Evolutionary conservation across 768 basidiomycete genomes (phyloP).

Genomic region (Rhodotorula kratochvilovae): DNA sequence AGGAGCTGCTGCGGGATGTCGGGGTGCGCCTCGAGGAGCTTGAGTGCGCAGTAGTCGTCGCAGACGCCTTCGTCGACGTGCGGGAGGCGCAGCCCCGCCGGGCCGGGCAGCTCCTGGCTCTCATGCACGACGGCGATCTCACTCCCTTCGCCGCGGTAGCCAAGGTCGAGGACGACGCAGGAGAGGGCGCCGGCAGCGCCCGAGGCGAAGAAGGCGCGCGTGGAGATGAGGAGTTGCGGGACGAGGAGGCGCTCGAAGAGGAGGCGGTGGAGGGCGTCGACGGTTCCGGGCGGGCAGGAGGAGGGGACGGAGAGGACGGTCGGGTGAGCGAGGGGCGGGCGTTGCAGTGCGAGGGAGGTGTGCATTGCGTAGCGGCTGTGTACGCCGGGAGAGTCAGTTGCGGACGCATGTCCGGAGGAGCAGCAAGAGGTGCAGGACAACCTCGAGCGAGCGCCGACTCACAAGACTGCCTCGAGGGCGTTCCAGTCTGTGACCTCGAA

Average conservation of each 20-base stretch:
- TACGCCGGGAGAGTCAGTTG: neutral
- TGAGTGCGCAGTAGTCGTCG: slow-evolving; percentile 67
- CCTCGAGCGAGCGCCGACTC: slow-evolving; percentile 45
- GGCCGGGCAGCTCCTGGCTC: slow-evolving; percentile 58
- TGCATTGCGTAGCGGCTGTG: slow-evolving; percentile 81
- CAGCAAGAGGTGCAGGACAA: too few relatives aligned
- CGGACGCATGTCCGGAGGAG: neutral
- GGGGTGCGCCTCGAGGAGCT: slow-evolving; percentile 63
- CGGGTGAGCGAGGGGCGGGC: slow-evolving; percentile 81
- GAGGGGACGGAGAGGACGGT: slow-evolving; percentile 68
- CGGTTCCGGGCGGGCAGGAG: slow-evolving; percentile 61
- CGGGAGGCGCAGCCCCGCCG: slow-evolving; percentile 55
- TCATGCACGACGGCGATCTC: slow-evolving; percentile 76
- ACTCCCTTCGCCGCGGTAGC: slow-evolving; percentile 58
- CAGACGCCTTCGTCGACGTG: slow-evolving; percentile 65
- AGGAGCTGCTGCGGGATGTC: slow-evolving; percentile 57
- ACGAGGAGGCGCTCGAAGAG: slow-evolving; percentile 93
- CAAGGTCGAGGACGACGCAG: slow-evolving; percentile 78
- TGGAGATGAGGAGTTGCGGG: slow-evolving; percentile 71
- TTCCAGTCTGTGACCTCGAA: slow-evolving; percentile 63
- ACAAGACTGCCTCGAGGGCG: slow-evolving; percentile 88
- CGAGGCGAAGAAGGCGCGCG: slow-evolving; percentile 77
- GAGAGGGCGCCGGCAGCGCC: slow-evolving; percentile 68
- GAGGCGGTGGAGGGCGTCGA: slow-evolving; percentile 71
- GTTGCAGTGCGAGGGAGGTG: slow-evolving; percentile 65